Base-by-base conservation (phyloP, 2,329 filamentous ascomycete genomes). In the Orbilia blumenaviensis region DNA sequence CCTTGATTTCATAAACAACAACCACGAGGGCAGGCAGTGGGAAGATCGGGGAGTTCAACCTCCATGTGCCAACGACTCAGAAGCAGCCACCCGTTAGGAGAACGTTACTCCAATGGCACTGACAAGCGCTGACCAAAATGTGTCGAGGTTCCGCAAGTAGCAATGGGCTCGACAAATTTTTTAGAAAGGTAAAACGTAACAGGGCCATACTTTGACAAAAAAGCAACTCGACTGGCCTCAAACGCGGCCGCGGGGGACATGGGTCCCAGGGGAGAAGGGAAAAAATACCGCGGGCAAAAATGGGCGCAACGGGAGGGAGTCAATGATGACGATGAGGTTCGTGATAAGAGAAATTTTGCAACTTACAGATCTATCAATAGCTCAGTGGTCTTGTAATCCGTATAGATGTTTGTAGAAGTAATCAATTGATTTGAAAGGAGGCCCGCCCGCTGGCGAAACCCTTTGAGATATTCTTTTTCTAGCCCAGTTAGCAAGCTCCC, bases 381-480 rank as follows among this genome's bases (percentile, higher is more conserved):
- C 23, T 34, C 27, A 16, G n/a, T 16, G 8, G 32, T n/a, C 21
- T 56, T 56, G 29, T 9, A 56, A 38, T 23, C 23, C 23, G 42
- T 12, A 23, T 0, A 8, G 52, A 56, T 36, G 52, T 23, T 44
- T 46, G 56, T 18, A 32, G 23, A 61, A 29, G 56, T 34, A 10
- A 44, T 61, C 56, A 46, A 61, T 61, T 61, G 36, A 61, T 21
- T 44, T 16, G 14, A 46, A 46, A 63, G 44, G 44, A 46, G 44
- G 58, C 38, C 38, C 34, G n/a, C 58, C 21, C 4, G 38, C 58
- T 34, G 34, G 58, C 58, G 58, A 44, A 63, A 41, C 27, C 27
- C 48, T 38, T 56, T 16, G 16, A n/a, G 12, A 38, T 56, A 56
- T 56, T 38, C 32, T 36, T 56, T 38, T 56, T 38, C 32, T 25